Conservation (phyloP, 1,284 basidiomycete species). For the Sutorius eximius region DNA sequence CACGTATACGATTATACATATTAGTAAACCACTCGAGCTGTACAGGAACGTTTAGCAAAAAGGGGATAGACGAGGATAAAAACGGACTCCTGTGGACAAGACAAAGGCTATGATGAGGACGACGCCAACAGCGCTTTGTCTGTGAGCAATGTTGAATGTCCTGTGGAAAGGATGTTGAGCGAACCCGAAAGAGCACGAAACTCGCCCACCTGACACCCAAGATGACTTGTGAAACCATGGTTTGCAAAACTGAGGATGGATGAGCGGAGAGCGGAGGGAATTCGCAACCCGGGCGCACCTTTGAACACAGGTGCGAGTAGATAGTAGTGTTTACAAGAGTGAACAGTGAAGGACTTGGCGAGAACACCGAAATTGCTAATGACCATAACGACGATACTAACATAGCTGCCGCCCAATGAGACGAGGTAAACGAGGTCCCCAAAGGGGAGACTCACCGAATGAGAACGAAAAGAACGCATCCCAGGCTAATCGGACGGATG, state of each 20-base stretch:
- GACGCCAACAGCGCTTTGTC: slow-evolving; percentile 23
- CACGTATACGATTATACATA: slow-evolving; percentile 30
- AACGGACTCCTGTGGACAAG: slow-evolving; percentile 22
- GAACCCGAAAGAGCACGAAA: background rate
- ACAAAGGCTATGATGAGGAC: slow-evolving; percentile 19
- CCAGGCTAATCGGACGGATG: slow-evolving; percentile 19
- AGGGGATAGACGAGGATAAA: background rate
- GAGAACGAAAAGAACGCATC: slow-evolving; percentile 40
- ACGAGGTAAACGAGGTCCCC: background rate
- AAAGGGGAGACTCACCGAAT: slow-evolving; percentile 33
- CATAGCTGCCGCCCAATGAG: slow-evolving; percentile 34
- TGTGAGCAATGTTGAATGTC: slow-evolving; percentile 35
- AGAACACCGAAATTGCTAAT: slow-evolving; percentile 44
- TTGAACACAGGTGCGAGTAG: slow-evolving; percentile 36
- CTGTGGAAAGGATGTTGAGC: slow-evolving; percentile 16
- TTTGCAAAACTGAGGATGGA: slow-evolving; percentile 27
- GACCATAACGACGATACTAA: slow-evolving; percentile 38
- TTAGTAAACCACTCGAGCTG: slow-evolving; percentile 36
- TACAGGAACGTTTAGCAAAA: background rate
- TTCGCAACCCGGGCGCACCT: slow-evolving; percentile 21
- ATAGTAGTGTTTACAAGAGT: slow-evolving; percentile 32
- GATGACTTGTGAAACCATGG: slow-evolving; percentile 38
- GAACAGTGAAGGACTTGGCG: slow-evolving; percentile 28
- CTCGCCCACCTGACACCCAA: slow-evolving; percentile 30
- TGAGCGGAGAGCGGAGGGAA: background rate